A percentile compares a stretch with the other conserved stretches of the same genome.
These are phyloP conservation scores for Russula lepida DNA, from an alignment of 768 basidiomycete species.

Conservation along the genomic window DNA sequence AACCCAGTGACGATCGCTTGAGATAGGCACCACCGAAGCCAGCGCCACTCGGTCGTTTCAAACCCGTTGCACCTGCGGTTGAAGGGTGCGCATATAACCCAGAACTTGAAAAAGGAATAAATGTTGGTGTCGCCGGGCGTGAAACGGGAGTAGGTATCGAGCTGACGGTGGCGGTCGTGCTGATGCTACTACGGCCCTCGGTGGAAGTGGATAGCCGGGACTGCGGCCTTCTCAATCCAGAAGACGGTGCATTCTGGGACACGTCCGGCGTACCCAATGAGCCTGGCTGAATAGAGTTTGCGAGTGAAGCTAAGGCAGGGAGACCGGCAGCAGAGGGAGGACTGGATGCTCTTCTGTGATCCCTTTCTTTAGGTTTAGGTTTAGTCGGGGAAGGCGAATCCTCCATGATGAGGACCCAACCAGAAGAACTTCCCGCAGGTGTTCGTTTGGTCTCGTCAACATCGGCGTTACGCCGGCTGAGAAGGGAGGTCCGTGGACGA, in stretches of 20 bases:
- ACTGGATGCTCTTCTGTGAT: constrained; percentile 35
- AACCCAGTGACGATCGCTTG: constrained; percentile 56
- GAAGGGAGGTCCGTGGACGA: constrained; percentile 22
- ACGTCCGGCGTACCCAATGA: constrained; percentile 37
- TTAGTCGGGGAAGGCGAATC: constrained; percentile 68
- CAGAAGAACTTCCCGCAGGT: constrained; percentile 53
- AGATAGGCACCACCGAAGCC: constrained; percentile 31
- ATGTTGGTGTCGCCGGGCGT: constrained; percentile 68
- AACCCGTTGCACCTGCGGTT: constrained; percentile 32
- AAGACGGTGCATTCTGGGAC: constrained; percentile 37
- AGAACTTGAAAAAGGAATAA: constrained; percentile 59
- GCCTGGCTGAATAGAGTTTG: constrained; percentile 36
- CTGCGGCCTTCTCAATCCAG: constrained; percentile 53
- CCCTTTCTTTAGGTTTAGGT: constrained; percentile 50
- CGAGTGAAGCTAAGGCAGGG: constrained; percentile 39
- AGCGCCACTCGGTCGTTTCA: constrained; percentile 57
- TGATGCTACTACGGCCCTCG: constrained; percentile 34
- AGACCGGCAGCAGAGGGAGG: constrained; percentile 49
- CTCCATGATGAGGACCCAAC: constrained; percentile 88
- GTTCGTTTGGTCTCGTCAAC: constrained; percentile 36
- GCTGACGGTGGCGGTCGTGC: constrained; percentile 47
- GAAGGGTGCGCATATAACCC: constrained; percentile 36
- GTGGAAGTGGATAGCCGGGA: constrained; percentile 64
- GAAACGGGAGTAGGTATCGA: constrained; percentile 60
- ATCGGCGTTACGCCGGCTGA: constrained; percentile 23